These are phyloP conservation scores for Musa acuminata DNA, from an alignment of 176 grass and related monocot species.

Conservation along the genomic window DNA sequence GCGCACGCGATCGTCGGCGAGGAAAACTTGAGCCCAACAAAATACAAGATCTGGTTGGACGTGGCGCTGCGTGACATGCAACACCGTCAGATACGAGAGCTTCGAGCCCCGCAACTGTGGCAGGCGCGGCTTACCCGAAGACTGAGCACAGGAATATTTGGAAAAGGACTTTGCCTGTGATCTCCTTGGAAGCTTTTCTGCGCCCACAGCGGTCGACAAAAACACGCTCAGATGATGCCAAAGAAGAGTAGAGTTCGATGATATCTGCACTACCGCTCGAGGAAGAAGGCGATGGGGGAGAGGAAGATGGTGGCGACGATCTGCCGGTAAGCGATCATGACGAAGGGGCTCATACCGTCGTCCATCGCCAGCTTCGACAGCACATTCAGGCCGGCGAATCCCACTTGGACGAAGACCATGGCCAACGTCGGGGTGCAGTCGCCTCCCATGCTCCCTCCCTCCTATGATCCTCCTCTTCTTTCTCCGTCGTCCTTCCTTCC, in stretches of 20 bases:
- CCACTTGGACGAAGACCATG: constrained; percentile 77
- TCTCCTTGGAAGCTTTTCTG: not conserved
- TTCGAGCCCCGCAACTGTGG: no score
- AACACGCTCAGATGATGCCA: no score
- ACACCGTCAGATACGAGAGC: not conserved
- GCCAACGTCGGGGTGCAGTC: constrained; percentile 39
- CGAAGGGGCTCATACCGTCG: constrained; percentile 84
- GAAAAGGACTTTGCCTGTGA: constrained; percentile 12
- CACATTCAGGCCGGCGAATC: constrained; percentile 75
- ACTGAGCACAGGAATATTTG: not conserved
- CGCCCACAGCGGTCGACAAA: not conserved
- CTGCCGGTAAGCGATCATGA: constrained; percentile 90
- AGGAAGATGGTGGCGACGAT: constrained; percentile 65
- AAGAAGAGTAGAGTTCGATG: not conserved
- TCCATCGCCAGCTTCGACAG: constrained; percentile 87
- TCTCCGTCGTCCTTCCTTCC: not conserved
- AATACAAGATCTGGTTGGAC: constrained; percentile 73
- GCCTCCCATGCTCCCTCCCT: not conserved
- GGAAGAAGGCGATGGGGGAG: constrained; percentile 37
- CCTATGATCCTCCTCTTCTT: not conserved
- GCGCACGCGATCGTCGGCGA: constrained; percentile 73
- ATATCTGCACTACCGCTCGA: constrained; percentile 45
- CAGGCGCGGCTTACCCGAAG: not conserved
- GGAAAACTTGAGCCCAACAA: constrained; percentile 68
- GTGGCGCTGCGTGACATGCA: constrained; percentile 38